phyloP scores from a whole-genome alignment of 1,284 basidiomycete genomes.

The Ganoderma multipileum region DNA sequence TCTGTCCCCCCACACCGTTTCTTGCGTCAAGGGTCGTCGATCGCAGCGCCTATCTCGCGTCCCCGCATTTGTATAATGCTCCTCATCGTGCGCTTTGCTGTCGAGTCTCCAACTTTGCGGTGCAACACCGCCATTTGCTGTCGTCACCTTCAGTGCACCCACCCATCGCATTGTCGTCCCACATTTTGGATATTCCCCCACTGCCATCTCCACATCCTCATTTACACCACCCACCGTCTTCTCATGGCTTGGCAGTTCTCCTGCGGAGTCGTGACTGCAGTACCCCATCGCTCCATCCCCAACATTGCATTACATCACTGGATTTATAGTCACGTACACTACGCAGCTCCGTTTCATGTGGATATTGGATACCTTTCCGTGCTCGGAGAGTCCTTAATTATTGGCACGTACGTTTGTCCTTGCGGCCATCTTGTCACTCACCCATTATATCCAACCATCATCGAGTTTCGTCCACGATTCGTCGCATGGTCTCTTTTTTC shows the following conservation, averaged over 20 bases:
- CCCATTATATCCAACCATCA: neutral
- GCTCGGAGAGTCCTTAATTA: neutral
- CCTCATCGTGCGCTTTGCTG: neutral
- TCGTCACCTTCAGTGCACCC: neutral
- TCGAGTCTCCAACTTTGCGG: neutral
- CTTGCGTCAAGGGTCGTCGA: neutral
- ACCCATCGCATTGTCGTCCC: neutral
- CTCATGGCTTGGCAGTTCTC: neutral
- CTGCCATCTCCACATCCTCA: too few relatives aligned
- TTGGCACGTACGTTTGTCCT: neutral
- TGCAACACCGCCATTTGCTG: neutral
- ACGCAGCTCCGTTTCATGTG: neutral
- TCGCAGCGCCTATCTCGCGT: conserved; percentile 22
- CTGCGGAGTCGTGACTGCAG: neutral
- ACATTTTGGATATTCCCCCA: neutral
- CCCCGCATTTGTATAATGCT: conserved; percentile 26
- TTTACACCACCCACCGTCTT: neutral
- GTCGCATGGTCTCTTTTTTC: neutral
- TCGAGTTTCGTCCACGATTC: neutral
- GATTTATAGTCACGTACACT: neutral
- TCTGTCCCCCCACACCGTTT: neutral
- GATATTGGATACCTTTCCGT: conserved; percentile 7
- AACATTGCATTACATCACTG: neutral
- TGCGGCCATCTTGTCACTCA: neutral
- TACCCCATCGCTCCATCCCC: neutral